A percentile compares a stretch with the other conserved stretches of the same genome.
Evolutionary conservation across 306 rosid species (phyloP).

Genomic region (Hylodesmum podocarpum): DNA sequence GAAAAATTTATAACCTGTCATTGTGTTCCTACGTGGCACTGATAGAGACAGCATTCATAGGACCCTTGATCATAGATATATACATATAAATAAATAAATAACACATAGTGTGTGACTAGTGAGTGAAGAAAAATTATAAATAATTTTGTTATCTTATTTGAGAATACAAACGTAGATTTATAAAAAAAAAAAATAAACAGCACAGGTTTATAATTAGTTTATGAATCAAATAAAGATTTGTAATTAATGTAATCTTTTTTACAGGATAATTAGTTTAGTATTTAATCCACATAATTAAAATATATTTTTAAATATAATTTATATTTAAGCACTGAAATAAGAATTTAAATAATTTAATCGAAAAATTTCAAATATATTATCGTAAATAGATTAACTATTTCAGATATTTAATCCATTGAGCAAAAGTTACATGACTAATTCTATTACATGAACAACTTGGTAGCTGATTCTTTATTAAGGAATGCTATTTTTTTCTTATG

Average conservation of each 20-base stretch:
- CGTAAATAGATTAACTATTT: not conserved
- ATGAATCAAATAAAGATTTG: too few relatives aligned
- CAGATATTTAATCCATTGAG: not conserved
- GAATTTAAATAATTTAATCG: not conserved
- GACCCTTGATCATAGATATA: not conserved
- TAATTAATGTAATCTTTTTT: too few relatives aligned
- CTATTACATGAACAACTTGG: too few relatives aligned
- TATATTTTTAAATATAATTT: not conserved
- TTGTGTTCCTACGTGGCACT: conserved; percentile 23
- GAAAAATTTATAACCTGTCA: not conserved
- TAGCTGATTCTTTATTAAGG: too few relatives aligned
- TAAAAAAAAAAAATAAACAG: too few relatives aligned
- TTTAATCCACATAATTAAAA: not conserved
- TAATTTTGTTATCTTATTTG: not conserved
- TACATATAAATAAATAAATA: not conserved
- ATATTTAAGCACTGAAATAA: not conserved
- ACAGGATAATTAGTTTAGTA: too few relatives aligned
- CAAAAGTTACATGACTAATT: not conserved
- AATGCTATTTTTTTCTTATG: too few relatives aligned
- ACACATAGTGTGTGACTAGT: not conserved
- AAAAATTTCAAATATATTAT: not conserved
- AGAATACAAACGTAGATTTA: not conserved
- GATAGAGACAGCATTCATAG: not conserved
- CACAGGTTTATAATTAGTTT: too few relatives aligned
- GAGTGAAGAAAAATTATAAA: not conserved